Evolutionary conservation across 805 yeast genomes (phyloP).

Genomic region (Cyberlindnera subsufficiens): DNA sequence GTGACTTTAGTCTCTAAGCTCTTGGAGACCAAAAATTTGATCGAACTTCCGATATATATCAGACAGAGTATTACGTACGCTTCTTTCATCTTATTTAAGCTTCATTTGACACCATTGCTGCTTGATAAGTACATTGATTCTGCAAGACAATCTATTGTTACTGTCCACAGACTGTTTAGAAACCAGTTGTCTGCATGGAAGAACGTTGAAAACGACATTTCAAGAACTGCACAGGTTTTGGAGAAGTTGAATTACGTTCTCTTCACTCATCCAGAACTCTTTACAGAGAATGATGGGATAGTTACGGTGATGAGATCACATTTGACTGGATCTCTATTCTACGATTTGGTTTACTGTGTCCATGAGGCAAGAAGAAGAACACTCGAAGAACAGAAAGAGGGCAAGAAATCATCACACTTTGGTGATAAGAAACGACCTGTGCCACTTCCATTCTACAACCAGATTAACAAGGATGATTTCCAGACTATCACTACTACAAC

Average conservation of each 20-base stretch:
- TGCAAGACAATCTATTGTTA: constrained; percentile 88
- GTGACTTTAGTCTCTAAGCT: constrained; percentile 72
- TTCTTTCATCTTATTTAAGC: constrained; percentile 70
- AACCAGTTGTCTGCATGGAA: constrained; percentile 91
- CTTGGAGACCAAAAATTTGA: constrained; percentile 60
- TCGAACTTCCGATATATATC: constrained; percentile 80
- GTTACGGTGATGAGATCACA: constrained; percentile 89
- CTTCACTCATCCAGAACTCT: constrained; percentile 80
- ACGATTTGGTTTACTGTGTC: constrained; percentile 89
- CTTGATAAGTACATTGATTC: constrained; percentile 69
- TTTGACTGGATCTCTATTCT: constrained; percentile 82
- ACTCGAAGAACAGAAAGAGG: constrained; percentile 32
- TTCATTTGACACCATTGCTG: constrained; percentile 72
- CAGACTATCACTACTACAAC: constrained; percentile 80
- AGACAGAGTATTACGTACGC: constrained; percentile 83
- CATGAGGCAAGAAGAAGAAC: constrained; percentile 86
- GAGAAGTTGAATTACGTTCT: constrained; percentile 85
- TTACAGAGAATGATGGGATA: constrained; percentile 65
- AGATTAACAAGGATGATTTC: constrained; percentile 84
- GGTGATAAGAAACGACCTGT: constrained; percentile 21
- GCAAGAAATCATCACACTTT: constrained; percentile 15
- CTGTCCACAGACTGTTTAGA: constrained; percentile 82
- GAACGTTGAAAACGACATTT: constrained; percentile 76
- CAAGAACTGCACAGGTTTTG: constrained; percentile 84
- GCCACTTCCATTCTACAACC: constrained; percentile 87